A percentile compares a stretch with the other conserved stretches of the same genome.
phyloP scores from a whole-genome alignment of 495 filamentous ascomycete genomes.

The Articulospora tetracladia region DNA sequence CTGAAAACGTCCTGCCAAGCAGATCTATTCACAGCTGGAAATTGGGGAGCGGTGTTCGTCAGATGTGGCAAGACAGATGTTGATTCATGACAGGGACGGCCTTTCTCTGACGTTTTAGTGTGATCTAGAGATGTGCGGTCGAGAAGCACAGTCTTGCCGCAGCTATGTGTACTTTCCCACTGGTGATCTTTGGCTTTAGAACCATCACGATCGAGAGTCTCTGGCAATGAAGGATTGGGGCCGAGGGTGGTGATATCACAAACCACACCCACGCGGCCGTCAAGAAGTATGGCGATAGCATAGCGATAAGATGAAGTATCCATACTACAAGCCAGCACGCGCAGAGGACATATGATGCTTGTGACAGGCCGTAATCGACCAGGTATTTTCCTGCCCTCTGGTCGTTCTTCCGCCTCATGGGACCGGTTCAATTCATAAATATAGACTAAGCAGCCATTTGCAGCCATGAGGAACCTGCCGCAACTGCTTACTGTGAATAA shows the following conservation, averaged over 20 bases:
- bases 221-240: conserved; percentile 8
- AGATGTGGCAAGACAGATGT: conserved; percentile 17
- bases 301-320: conserved; percentile 55
- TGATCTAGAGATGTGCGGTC: conserved; percentile 16
- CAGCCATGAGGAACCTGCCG: conserved; percentile 54
- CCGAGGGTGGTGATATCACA: conserved; percentile 43
- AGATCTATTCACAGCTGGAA: conserved; percentile 2
- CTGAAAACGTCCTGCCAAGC: conserved; percentile 18
- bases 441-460: conserved; percentile 55
- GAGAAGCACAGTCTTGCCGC: conserved; percentile 3
- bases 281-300: conserved; percentile 58
- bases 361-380: conserved; percentile 41
- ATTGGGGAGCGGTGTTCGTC: conserved; percentile 1
- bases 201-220: conserved; percentile 19
- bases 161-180: background rate
- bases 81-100: background rate
- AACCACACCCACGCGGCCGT: conserved; percentile 60
- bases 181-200: background rate
- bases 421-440: conserved; percentile 49
- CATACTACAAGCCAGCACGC: conserved; percentile 60
- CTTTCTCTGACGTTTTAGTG: background rate
- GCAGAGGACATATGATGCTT: conserved; percentile 54
- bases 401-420: background rate
- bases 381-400: conserved; percentile 15
- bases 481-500: conserved; percentile 57